Conservation (phyloP, 148 eudicot species). For the Dysphania ambrosioides region DNA sequence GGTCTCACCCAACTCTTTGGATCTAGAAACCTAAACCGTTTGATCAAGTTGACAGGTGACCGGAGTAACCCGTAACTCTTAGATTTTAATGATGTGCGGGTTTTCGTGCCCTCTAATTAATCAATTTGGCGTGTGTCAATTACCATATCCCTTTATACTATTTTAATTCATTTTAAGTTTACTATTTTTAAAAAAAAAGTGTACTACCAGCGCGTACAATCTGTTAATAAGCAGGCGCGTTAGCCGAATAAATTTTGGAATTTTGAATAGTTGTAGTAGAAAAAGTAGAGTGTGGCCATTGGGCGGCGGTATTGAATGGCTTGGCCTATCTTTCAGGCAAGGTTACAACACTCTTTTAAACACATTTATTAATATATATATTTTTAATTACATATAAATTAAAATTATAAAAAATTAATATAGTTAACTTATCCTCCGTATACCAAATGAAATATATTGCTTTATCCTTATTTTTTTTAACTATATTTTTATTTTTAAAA, state of each 20-base stretch:
- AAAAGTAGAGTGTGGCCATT: constrained; percentile 12
- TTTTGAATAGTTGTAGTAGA: background rate
- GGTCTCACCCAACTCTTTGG: background rate
- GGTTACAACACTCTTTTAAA: too few species aligned
- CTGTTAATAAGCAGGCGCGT: background rate
- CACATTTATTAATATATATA: too few species aligned
- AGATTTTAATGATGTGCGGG: background rate
- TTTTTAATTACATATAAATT: too few species aligned
- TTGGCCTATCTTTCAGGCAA: too few species aligned
- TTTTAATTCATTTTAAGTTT: background rate
- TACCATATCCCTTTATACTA: background rate
- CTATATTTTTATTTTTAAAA: too few species aligned
- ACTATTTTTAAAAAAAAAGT: background rate
- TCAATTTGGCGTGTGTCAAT: constrained; percentile 19
- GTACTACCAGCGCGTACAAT: constrained; percentile 1
- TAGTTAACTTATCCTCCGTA: too few species aligned
- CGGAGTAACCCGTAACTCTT: constrained; percentile 5
- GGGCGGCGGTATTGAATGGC: constrained; percentile 21
- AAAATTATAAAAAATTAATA: too few species aligned
- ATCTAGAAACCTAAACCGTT: background rate
- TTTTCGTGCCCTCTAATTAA: constrained; percentile 21
- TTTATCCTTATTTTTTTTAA: too few species aligned
- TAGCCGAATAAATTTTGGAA: background rate
- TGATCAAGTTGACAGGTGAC: constrained; percentile 11
- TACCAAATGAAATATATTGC: too few species aligned